Conservation (phyloP, 2,329 filamentous ascomycete species). For the Chaetomium olivaceum region DNA sequence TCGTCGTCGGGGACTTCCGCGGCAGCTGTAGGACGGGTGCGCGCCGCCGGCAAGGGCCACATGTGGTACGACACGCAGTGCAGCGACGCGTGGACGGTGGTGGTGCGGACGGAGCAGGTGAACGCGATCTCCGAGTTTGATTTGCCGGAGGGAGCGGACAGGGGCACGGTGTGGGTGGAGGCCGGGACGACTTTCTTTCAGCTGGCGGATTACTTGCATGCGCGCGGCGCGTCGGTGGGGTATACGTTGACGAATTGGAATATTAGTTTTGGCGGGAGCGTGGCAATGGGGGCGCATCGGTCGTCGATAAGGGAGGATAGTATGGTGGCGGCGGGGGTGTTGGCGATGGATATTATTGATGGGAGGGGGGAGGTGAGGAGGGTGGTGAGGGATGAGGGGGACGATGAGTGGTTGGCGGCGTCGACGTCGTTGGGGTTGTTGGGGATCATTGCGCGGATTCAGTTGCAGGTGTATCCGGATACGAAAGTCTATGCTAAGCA, state of each 20-base stretch:
- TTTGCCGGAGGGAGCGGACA: slow-evolving; percentile 40
- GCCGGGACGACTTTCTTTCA: slow-evolving; percentile 55
- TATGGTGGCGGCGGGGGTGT: slow-evolving; percentile 51
- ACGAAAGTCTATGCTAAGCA: slow-evolving; percentile 54
- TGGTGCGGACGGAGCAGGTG: slow-evolving; percentile 54
- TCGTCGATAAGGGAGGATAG: slow-evolving; percentile 50
- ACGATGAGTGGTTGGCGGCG: slow-evolving; percentile 53
- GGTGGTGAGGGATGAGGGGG: slow-evolving; percentile 44
- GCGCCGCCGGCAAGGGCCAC: slow-evolving; percentile 52
- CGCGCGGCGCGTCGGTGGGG: slow-evolving; percentile 48
- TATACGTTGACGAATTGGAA: slow-evolving; percentile 57
- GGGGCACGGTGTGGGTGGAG: slow-evolving; percentile 51
- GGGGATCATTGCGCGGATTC: slow-evolving; percentile 50
- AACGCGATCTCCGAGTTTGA: slow-evolving; percentile 61
- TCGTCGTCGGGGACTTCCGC: not conserved
- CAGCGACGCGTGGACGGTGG: slow-evolving; percentile 50
- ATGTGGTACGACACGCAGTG: slow-evolving; percentile 59
- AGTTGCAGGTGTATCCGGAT: slow-evolving; percentile 52
- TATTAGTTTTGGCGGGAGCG: slow-evolving; percentile 51
- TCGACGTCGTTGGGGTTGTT: slow-evolving; percentile 52
- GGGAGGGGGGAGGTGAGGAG: slow-evolving; percentile 47
- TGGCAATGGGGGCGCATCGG: slow-evolving; percentile 55
- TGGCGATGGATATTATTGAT: slow-evolving; percentile 52
- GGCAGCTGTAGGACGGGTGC: slow-evolving; percentile 42
- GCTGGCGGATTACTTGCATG: slow-evolving; percentile 52